Evolutionary conservation across 75 land plant species (phyloP), one percentile per base, ranked within the genome.

Genomic region (Larix kaempferi): DNA sequence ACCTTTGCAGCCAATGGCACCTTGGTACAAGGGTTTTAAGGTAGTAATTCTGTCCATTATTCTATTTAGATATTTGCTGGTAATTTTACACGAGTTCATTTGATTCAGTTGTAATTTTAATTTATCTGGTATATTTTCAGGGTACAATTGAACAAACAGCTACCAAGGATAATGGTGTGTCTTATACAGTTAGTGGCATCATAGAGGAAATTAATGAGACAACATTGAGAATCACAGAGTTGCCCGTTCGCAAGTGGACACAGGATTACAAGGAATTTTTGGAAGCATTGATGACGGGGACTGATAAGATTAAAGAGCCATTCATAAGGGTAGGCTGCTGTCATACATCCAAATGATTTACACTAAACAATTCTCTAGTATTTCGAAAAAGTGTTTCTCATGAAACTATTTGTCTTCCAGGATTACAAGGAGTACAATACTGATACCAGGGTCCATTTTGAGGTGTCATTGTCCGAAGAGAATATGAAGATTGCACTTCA

Each of bases 21-120:
- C 99, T 25, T 98, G 99, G 99, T 98, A 98, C 83, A 95, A 87
- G 82, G 94, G 96, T 29, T 98, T 98, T 66, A 86, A 88, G 92
- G 94, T 91, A 77, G 7, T 62, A 22, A 25, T 62, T 4, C 25
- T 62, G 17, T 56, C 37, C 11, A 16, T 33, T 58, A 2, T 52
- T 25, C 41, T 35, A 33, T 76, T 63, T 37, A 39, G 13, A 21
- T n/a, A 41, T 69, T 37, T 41, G 73, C 54, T 69, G 25, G 41
- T 65, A 19, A 29, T 35, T 65, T 65, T 65, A 65, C n/a, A 65
- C 5, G 6, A 17, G 11, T 17, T 17, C 37, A 65, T 65, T 65
- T 65, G 19, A n/a, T 69, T 0, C 6, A 17, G 11, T n/a, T 2
- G 12, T 69, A 19, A 8, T 37, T 15, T 75, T 74, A 29, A 15